Percentiles rank a stretch among this genome's conserved stretches.
Evolutionary conservation across 116 monocot species (phyloP).

Genomic region (Thalassia testudinum): DNA sequence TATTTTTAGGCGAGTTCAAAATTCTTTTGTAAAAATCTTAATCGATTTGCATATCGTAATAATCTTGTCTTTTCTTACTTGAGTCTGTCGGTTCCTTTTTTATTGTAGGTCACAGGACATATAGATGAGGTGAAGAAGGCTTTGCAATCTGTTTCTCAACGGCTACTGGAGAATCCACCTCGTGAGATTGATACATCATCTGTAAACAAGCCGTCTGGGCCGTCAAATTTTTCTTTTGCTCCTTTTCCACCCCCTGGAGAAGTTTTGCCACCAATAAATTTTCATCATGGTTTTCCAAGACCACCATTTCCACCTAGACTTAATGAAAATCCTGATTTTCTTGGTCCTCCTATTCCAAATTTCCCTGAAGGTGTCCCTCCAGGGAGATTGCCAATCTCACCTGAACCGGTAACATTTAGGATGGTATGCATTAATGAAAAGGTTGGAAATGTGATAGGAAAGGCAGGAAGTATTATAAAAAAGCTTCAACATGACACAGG

Average conservation of each 20-base stretch:
- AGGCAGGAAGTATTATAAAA: slow-evolving; percentile 64
- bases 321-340: slow-evolving; percentile 34
- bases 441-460: slow-evolving; percentile 84
- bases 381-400: slow-evolving; percentile 18
- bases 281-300: slow-evolving; percentile 23
- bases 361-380: slow-evolving; percentile 28
- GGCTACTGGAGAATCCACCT: slow-evolving; percentile 57
- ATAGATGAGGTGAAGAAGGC: slow-evolving; percentile 63
- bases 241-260: slow-evolving; percentile 15
- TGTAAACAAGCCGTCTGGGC: slow-evolving; percentile 19
- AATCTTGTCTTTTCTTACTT: too few relatives aligned
- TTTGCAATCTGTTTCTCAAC: slow-evolving; percentile 55
- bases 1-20: too few relatives aligned
- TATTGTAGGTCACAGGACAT: slow-evolving; percentile 47
- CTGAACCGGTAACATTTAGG: slow-evolving; percentile 51
- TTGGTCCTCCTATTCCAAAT: slow-evolving; percentile 25
- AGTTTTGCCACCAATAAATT: slow-evolving; percentile 21
- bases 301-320: slow-evolving; percentile 40
- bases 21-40: too few relatives aligned
- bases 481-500: slow-evolving; percentile 71
- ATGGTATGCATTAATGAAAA: slow-evolving; percentile 72
- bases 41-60: too few relatives aligned
- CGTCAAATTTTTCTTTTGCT: slow-evolving; percentile 25
- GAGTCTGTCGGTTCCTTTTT: slow-evolving; percentile 1
- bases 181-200: slow-evolving; percentile 38